A percentile compares a stretch with the other conserved stretches of the same genome.
phyloP scores from a whole-genome alignment of 2,329 filamentous ascomycete genomes.

The Colletotrichum sidae region DNA sequence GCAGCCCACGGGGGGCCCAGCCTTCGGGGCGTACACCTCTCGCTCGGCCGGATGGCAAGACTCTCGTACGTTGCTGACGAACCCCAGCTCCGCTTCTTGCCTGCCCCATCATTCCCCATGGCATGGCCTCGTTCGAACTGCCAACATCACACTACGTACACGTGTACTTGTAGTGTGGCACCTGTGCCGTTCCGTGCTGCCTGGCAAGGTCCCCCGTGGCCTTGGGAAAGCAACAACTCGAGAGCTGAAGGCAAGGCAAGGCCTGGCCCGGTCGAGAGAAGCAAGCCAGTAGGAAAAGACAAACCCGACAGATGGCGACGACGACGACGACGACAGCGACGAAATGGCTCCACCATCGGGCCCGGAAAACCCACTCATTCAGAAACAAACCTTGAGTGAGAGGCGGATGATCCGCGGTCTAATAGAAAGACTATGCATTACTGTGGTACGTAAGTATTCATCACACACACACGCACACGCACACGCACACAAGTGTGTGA shows the following conservation, averaged over 20 bases:
- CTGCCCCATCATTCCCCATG: slow-evolving; percentile 2
- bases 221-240: background rate
- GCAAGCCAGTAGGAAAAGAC: too few relatives aligned
- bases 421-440: background rate
- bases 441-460: background rate
- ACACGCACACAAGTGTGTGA: background rate
- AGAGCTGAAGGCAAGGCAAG: slow-evolving; percentile 18
- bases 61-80: slow-evolving; percentile 10
- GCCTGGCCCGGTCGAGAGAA: background rate
- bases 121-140: background rate
- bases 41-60: slow-evolving; percentile 11
- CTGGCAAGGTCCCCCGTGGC: too few relatives aligned
- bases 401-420: slow-evolving; percentile 14
- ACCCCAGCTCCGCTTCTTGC: slow-evolving; percentile 18
- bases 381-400: slow-evolving; percentile 33
- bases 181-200: slow-evolving; percentile 21
- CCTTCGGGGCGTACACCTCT: slow-evolving; percentile 28
- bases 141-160: too few relatives aligned
- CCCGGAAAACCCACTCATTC: slow-evolving; percentile 31
- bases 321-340: slow-evolving; percentile 2
- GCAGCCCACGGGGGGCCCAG: slow-evolving; percentile 3
- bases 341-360: slow-evolving; percentile 19
- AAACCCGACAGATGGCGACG: background rate
- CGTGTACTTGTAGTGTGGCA: too few relatives aligned
- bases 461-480: slow-evolving; percentile 6